phyloP scores from a whole-genome alignment of 768 basidiomycete species.

The Mycena vitilis region DNA sequence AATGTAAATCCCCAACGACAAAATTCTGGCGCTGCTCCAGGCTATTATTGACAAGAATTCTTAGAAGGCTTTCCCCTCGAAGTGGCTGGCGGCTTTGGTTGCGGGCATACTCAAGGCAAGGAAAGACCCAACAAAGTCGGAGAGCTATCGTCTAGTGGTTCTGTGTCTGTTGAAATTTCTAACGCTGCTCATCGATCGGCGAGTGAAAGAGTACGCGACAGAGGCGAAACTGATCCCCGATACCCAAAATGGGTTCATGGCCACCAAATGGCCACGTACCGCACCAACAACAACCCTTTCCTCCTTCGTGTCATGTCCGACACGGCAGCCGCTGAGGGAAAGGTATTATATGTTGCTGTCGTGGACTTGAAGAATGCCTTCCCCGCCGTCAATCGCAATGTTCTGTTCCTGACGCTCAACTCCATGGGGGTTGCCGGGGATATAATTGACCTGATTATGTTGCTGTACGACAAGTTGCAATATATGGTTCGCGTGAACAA shows the following conservation, averaged over 20 bases:
- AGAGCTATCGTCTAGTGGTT: constrained; percentile 36
- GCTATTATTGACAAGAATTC: constrained; percentile 8
- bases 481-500: constrained; percentile 20
- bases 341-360: constrained; percentile 16
- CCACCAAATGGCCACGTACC: no score
- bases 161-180: constrained; percentile 38
- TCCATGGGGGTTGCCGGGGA: constrained; percentile 2
- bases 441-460: constrained; percentile 9
- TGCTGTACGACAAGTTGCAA: not conserved
- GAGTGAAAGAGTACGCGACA: constrained; percentile 36
- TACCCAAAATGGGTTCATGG: constrained; percentile 47
- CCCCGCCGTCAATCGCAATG: not conserved
- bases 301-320: no score
- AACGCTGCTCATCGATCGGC: constrained; percentile 37
- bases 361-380: constrained; percentile 10
- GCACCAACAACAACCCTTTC: no score
- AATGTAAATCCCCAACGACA: constrained; percentile 4
- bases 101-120: constrained; percentile 28
- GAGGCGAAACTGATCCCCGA: constrained; percentile 36
- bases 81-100: constrained; percentile 8
- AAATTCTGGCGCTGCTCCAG: not conserved
- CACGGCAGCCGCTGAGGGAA: constrained; percentile 31
- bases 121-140: constrained; percentile 26
- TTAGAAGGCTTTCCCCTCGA: not conserved
- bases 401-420: not conserved